Evolutionary conservation across 2,329 filamentous ascomycete genomes (phyloP).

Genomic region (Alternaria brassicae): DNA sequence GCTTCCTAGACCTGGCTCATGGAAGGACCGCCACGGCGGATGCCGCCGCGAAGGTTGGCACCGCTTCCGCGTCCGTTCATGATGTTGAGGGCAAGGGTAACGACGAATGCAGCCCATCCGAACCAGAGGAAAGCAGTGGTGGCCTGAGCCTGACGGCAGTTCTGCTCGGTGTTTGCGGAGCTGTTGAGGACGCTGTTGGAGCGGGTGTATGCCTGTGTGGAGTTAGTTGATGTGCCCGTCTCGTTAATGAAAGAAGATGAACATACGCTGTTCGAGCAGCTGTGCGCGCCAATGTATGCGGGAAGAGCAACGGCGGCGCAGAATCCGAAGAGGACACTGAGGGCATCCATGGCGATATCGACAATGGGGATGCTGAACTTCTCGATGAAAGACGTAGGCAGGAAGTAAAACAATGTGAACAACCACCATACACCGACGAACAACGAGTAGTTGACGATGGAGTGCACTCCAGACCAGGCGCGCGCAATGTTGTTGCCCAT

Average conservation of each 20-base stretch:
- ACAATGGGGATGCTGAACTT: slow-evolving; percentile 61
- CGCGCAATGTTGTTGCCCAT: slow-evolving; percentile 68
- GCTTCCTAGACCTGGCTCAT: slow-evolving; percentile 64
- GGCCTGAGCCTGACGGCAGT: slow-evolving; percentile 78
- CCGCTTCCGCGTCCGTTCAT: slow-evolving; percentile 59
- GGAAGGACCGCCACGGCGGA: slow-evolving; percentile 55
- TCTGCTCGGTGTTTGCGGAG: slow-evolving; percentile 64
- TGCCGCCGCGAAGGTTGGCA: slow-evolving; percentile 56
- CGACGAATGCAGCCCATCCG: slow-evolving; percentile 69
- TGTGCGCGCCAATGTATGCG: slow-evolving; percentile 71
- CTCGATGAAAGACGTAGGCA: slow-evolving; percentile 64
- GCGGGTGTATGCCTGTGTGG: slow-evolving; percentile 50
- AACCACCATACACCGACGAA: slow-evolving; percentile 73
- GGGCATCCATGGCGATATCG: slow-evolving; percentile 63
- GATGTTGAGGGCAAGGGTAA: slow-evolving; percentile 62
- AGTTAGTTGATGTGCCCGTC: slow-evolving; percentile 2
- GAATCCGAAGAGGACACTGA: slow-evolving; percentile 72
- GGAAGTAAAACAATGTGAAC: slow-evolving; percentile 69
- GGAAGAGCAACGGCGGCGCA: slow-evolving; percentile 74
- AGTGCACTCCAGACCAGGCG: slow-evolving; percentile 60
- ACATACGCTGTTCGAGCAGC: slow-evolving; percentile 69
- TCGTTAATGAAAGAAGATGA: not conserved
- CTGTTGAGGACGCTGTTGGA: slow-evolving; percentile 69
- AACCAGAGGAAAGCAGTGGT: slow-evolving; percentile 81
- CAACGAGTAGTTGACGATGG: slow-evolving; percentile 68